A percentile compares a stretch with the other conserved stretches of the same genome.
Conservation (phyloP, 495 filamentous ascomycete genomes). For the Neurospora discreta region DNA sequence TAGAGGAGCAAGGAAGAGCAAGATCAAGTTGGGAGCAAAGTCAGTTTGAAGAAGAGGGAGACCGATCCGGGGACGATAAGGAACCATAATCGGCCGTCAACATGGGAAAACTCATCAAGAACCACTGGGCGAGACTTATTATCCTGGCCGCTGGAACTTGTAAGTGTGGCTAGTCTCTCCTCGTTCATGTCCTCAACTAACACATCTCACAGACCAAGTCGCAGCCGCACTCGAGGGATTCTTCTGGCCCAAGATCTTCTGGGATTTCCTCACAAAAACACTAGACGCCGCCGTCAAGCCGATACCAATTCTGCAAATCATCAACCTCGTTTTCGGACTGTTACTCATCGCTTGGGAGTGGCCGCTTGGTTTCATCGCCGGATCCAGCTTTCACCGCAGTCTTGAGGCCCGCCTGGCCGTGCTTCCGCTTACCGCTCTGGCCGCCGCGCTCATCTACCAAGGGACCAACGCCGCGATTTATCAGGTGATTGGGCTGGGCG, state of each 20-base stretch:
- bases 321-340: conserved; percentile 89
- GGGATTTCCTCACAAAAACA: conserved; percentile 90
- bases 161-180: conserved; percentile 37
- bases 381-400: conserved; percentile 66
- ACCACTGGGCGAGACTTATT: conserved; percentile 94
- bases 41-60: not conserved
- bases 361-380: conserved; percentile 59
- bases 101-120: conserved; percentile 98
- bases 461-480: conserved; percentile 86
- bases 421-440: conserved; percentile 69
- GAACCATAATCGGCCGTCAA: conserved; percentile 14
- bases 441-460: conserved; percentile 76
- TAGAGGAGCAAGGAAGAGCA: not conserved
- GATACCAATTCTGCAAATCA: conserved; percentile 77
- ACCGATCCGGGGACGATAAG: not conserved
- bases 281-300: conserved; percentile 79
- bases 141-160: conserved; percentile 74
- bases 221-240: conserved; percentile 73
- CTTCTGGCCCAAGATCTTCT: conserved; percentile 99
- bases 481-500: conserved; percentile 73
- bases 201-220: conserved; percentile 56
- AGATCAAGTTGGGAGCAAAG: not conserved
- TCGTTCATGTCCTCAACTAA: conserved; percentile 1
- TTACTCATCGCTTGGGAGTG: conserved; percentile 81
- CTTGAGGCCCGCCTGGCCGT: conserved; percentile 77